phyloP scores from a whole-genome alignment of 805 yeast genomes.

The Pichia manshurica region DNA sequence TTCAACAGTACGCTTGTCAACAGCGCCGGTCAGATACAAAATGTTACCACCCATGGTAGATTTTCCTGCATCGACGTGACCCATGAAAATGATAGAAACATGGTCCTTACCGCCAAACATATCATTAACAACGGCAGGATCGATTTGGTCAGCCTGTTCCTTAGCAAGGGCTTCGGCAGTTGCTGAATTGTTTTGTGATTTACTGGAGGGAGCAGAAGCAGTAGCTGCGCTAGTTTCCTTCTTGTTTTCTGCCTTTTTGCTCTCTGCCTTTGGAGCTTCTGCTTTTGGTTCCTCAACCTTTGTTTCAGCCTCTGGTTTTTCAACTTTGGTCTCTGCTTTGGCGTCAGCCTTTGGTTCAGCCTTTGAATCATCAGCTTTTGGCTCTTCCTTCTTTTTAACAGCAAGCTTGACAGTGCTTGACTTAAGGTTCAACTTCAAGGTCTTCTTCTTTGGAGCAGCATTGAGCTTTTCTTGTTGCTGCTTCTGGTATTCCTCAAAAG shows the following conservation, averaged over 20 bases:
- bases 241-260: conserved; percentile 27
- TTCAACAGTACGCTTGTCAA: conserved; percentile 97
- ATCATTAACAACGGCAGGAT: conserved; percentile 82
- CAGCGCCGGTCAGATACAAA: conserved; percentile 89
- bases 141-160: conserved; percentile 77
- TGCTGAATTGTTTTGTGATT: conserved; percentile 14
- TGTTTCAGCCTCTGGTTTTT: conserved; percentile 23
- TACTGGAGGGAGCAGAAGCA: conserved; percentile 16
- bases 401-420: conserved; percentile 44
- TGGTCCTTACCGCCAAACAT: conserved; percentile 98
- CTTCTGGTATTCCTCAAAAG: conserved; percentile 77
- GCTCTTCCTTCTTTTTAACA: conserved; percentile 39
- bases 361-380: conserved; percentile 23
- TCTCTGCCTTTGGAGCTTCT: conserved; percentile 24
- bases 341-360: conserved; percentile 22
- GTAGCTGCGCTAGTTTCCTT: conserved; percentile 25
- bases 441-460: conserved; percentile 54
- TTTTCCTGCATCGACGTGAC: conserved; percentile 99
- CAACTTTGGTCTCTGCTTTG: conserved; percentile 26
- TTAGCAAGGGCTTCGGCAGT: conserved; percentile 33
- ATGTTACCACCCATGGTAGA: conserved; percentile 99
- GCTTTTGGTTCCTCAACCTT: conserved; percentile 14
- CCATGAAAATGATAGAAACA: conserved; percentile 95
- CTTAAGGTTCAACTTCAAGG: conserved; percentile 59
- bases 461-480: conserved; percentile 45